These are phyloP conservation scores for Penstemon davidsonii DNA, from an alignment of 257 asterid genomes.

Conservation along the genomic window DNA sequence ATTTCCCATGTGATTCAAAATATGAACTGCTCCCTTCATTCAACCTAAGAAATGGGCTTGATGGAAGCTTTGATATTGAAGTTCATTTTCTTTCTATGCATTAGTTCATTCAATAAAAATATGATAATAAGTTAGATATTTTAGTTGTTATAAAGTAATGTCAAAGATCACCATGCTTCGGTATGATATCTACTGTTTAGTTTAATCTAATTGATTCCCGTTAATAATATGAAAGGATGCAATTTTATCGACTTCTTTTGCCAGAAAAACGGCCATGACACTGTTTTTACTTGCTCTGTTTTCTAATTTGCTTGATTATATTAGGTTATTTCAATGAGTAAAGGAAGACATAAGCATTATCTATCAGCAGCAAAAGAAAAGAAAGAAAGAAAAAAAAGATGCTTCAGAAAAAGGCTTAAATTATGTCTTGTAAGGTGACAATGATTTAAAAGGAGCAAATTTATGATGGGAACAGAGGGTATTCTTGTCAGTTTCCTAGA, in stretches of 20 bases:
- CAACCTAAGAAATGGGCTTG: too few relatives aligned
- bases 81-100: too few relatives aligned
- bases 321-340: neutral
- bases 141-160: too few relatives aligned
- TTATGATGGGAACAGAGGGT: neutral
- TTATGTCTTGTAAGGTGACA: neutral
- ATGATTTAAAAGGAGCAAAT: neutral
- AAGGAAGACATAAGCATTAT: neutral
- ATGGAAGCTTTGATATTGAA: too few relatives aligned
- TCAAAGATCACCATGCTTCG: neutral
- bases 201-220: neutral
- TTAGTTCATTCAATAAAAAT: too few relatives aligned
- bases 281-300: neutral
- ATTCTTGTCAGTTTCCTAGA: neutral
- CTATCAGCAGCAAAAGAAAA: neutral
- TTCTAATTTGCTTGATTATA: too few relatives aligned
- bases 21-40: too few relatives aligned
- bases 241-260: neutral
- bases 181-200: neutral
- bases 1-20: too few relatives aligned
- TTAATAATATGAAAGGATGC: neutral
- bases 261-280: neutral
- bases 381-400: neutral
- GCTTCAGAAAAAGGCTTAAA: neutral
- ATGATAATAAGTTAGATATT: too few relatives aligned